Percentiles rank a stretch among this genome's conserved stretches.
phyloP scores from a whole-genome alignment of 371 early-diverging fungal species.

The Dinochytrium kinnereticum region DNA sequence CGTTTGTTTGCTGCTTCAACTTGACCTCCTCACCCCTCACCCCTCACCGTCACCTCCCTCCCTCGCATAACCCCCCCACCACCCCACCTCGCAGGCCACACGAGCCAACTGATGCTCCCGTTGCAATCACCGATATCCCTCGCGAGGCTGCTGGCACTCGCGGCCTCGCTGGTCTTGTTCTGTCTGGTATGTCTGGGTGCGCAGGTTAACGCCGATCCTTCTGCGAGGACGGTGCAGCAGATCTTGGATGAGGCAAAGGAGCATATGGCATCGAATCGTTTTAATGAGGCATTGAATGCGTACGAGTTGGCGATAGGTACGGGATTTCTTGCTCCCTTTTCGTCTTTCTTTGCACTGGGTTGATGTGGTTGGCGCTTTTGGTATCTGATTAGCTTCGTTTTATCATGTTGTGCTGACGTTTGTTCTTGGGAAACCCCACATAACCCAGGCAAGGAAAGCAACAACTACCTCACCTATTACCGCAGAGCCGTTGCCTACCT shows the following conservation, averaged over 20 bases:
- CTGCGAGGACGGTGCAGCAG: conserved; percentile 62
- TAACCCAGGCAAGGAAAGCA: background rate
- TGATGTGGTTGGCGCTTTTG: too few relatives aligned
- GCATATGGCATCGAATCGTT: conserved; percentile 60
- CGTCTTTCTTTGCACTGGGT: too few relatives aligned
- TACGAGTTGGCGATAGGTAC: conserved; percentile 76
- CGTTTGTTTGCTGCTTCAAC: too few relatives aligned
- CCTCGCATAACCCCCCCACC: background rate
- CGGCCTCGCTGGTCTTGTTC: too few relatives aligned
- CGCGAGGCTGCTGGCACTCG: too few relatives aligned
- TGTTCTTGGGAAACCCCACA: background rate
- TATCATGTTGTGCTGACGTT: too few relatives aligned
- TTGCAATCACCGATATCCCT: too few relatives aligned
- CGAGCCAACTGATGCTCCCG: too few relatives aligned
- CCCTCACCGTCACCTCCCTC: background rate
- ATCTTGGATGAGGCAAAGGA: conserved; percentile 69
- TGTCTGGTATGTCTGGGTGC: too few relatives aligned
- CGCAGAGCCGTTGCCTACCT: conserved; percentile 87
- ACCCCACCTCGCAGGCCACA: background rate
- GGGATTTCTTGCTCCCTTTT: background rate
- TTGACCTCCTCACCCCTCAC: too few relatives aligned
- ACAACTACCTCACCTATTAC: conserved; percentile 79
- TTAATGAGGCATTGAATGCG: conserved; percentile 69
- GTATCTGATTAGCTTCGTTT: too few relatives aligned
- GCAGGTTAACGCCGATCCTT: too few relatives aligned